These are phyloP conservation scores for Talaromyces sp. DNA, from an alignment of 2,329 filamentous ascomycete species.

Conservation along the genomic window DNA sequence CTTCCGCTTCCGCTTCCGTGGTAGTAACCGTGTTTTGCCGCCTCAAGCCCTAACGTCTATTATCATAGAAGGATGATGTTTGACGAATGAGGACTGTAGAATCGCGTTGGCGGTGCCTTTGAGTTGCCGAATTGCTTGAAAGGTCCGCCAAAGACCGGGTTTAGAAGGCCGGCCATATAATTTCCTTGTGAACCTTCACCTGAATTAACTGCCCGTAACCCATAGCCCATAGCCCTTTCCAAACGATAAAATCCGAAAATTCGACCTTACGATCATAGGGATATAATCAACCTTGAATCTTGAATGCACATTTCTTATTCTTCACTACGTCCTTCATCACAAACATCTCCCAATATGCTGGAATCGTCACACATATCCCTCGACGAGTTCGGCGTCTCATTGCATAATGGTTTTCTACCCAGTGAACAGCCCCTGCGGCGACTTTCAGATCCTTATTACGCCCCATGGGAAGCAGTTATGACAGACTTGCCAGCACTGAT, in stretches of 20 bases:
- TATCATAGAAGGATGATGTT: neutral
- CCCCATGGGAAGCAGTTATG: constrained; percentile 64
- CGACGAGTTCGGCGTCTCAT: constrained; percentile 61
- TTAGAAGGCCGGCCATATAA: neutral
- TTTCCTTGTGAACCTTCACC: neutral
- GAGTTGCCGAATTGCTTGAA: neutral
- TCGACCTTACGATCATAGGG: neutral
- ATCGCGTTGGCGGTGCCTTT: neutral
- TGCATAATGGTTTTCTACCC: constrained; percentile 74
- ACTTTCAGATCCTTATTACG: constrained; percentile 79
- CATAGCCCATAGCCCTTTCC: no score
- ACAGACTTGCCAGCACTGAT: constrained; percentile 48
- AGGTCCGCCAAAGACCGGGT: neutral
- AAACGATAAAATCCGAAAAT: neutral
- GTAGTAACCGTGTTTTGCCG: constrained; percentile 2
- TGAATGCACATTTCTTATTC: neutral
- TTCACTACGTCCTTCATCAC: neutral
- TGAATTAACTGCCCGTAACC: neutral
- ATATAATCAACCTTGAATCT: neutral
- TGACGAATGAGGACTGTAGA: neutral
- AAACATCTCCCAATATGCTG: neutral
- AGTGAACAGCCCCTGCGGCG: constrained; percentile 60
- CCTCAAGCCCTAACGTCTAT: neutral
- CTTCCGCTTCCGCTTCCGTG: constrained; percentile 9
- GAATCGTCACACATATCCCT: constrained; percentile 36